phyloP scores from a whole-genome alignment of 345 rosid genomes.

The Arabidopsis thaliana region DNA sequence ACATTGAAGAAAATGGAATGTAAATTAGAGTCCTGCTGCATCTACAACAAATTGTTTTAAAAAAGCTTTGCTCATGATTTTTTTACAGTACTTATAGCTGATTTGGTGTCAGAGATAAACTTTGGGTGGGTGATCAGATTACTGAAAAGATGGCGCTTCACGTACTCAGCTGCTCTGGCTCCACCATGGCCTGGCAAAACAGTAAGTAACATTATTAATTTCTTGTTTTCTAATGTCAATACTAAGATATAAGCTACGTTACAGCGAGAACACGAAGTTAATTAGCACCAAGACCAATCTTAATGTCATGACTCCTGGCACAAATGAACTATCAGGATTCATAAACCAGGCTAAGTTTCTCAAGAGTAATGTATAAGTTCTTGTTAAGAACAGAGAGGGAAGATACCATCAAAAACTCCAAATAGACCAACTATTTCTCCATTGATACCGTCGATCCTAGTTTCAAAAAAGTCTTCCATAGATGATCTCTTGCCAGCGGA shows the following conservation, averaged over 20 bases:
- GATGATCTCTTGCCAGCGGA: constrained; percentile 93
- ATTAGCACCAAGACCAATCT: constrained; percentile 4
- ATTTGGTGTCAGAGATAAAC: constrained; percentile 90
- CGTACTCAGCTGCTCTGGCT: constrained; percentile 97
- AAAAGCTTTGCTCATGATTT: constrained; percentile 10
- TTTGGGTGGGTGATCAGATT: constrained; percentile 93
- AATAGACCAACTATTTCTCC: constrained; percentile 96
- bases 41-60: constrained; percentile 1
- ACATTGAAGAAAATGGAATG: not conserved
- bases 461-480: constrained; percentile 97
- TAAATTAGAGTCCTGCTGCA: constrained; percentile 19
- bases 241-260: constrained; percentile 11
- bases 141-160: constrained; percentile 89
- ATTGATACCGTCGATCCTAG: constrained; percentile 89
- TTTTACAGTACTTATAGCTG: constrained; percentile 72
- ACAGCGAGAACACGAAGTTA: not conserved
- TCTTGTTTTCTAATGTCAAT: not conserved
- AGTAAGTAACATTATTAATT: not conserved
- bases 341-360: not conserved
- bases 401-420: constrained; percentile 97
- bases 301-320: not conserved
- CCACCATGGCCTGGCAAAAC: constrained; percentile 89
- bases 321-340: constrained; percentile 4
- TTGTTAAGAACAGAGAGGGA: not conserved
- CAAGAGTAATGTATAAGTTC: not conserved